These are phyloP conservation scores for Volvox reticuliferus DNA, from an alignment of 139 green algal species.

Conservation along the genomic window DNA sequence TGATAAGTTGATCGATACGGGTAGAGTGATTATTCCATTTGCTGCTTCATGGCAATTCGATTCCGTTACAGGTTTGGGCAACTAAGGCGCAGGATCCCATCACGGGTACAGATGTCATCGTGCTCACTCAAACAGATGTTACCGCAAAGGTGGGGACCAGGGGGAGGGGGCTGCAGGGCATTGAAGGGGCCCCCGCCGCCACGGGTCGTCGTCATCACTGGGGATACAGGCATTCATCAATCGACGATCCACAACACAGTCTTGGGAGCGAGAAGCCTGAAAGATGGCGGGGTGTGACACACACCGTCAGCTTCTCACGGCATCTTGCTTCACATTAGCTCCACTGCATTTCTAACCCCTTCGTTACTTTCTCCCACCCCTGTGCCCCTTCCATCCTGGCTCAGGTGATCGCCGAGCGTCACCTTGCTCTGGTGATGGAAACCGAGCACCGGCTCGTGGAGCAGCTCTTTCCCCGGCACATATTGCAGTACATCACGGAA, in stretches of 20 bases:
- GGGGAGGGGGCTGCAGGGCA: no score
- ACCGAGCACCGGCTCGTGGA: constrained; percentile 28
- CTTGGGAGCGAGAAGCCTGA: no score
- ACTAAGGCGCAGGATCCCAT: background rate
- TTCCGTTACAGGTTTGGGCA: background rate
- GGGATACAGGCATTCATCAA: background rate
- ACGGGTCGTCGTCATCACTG: background rate
- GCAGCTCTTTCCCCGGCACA: constrained; percentile 28
- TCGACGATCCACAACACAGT: background rate
- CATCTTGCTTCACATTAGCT: background rate
- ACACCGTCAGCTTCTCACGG: background rate
- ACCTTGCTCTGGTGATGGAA: constrained; percentile 30
- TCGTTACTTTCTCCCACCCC: background rate
- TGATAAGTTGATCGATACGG: no score
- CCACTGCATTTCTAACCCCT: background rate
- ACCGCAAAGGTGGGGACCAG: background rate
- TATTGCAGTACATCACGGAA: constrained; percentile 25
- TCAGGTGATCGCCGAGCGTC: constrained; percentile 25
- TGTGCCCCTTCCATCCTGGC: background rate
- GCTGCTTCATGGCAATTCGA: no score
- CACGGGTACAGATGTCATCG: background rate
- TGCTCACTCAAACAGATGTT: constrained; percentile 7
- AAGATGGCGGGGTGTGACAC: no score
- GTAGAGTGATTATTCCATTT: no score
- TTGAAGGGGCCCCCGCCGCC: no score